These are phyloP conservation scores for Ophiognomonia clavigignenti-juglandacearum DNA, from an alignment of 2,329 filamentous ascomycete species.

Conservation along the genomic window DNA sequence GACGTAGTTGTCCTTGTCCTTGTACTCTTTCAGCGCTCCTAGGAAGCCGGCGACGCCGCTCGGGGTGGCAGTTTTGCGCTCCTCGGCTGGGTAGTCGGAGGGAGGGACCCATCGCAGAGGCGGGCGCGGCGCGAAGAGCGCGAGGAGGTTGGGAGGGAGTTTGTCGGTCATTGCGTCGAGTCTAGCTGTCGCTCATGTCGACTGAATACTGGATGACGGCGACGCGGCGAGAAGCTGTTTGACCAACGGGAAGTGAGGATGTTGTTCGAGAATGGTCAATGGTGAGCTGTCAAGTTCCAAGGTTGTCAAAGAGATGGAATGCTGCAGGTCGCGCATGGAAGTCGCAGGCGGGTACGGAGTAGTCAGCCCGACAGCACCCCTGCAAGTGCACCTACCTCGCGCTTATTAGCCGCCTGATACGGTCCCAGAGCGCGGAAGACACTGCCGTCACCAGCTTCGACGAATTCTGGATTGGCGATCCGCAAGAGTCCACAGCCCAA, in stretches of 20 bases:
- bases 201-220: not conserved
- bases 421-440: no score
- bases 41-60: slow-evolving; percentile 71
- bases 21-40: slow-evolving; percentile 69
- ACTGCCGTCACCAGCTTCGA: no score
- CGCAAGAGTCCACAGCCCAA: slow-evolving; percentile 26
- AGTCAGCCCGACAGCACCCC: no score
- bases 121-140: slow-evolving; percentile 91
- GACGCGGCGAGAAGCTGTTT: not conserved
- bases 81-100: slow-evolving; percentile 75
- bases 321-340: no score
- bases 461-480: no score
- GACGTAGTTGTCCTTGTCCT: slow-evolving; percentile 68
- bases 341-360: no score
- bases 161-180: slow-evolving; percentile 98
- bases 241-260: not conserved
- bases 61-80: slow-evolving; percentile 70
- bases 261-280: no score
- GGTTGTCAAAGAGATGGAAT: no score
- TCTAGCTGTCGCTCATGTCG: slow-evolving; percentile 20
- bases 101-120: slow-evolving; percentile 85
- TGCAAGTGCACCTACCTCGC: no score
- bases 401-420: no score
- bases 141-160: slow-evolving; percentile 85
- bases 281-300: not conserved